Evolutionary conservation across 108 stramenopile genomes (phyloP).

Genomic region (Nitzschia sp.): DNA sequence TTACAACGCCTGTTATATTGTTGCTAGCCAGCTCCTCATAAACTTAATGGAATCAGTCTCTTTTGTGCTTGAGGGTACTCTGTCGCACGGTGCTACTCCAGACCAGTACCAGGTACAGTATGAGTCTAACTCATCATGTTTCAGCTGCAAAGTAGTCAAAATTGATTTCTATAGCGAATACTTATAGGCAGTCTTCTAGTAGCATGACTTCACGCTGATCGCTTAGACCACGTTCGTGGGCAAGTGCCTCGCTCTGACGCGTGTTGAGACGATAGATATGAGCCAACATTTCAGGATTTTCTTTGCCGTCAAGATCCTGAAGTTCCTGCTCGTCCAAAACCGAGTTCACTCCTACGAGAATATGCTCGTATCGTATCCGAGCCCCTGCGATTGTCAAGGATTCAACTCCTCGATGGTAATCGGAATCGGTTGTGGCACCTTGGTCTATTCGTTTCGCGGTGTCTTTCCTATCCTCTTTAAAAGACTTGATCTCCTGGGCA

Average conservation of each 20-base stretch:
- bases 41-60: too few species aligned
- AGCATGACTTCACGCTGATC: slow-evolving; percentile 1
- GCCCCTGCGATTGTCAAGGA: background rate
- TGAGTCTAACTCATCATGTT: too few species aligned
- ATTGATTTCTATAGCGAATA: background rate
- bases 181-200: background rate
- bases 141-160: too few species aligned
- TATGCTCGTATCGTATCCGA: background rate
- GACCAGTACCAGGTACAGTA: too few species aligned
- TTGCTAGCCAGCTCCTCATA: too few species aligned
- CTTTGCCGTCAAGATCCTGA: slow-evolving; percentile 2
- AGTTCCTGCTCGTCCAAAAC: slow-evolving; percentile 4
- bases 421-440: background rate
- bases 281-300: background rate
- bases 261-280: background rate
- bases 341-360: slow-evolving; percentile 3
- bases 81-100: too few species aligned
- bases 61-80: too few species aligned
- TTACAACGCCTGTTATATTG: too few species aligned
- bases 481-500: background rate
- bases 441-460: background rate
- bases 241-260: background rate
- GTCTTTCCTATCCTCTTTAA: slow-evolving; percentile 7
- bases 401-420: slow-evolving; percentile 5
- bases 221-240: background rate